Base-by-base conservation (phyloP, 352 stramenopile genomes). In the Globisporangium orthogonon region DNA sequence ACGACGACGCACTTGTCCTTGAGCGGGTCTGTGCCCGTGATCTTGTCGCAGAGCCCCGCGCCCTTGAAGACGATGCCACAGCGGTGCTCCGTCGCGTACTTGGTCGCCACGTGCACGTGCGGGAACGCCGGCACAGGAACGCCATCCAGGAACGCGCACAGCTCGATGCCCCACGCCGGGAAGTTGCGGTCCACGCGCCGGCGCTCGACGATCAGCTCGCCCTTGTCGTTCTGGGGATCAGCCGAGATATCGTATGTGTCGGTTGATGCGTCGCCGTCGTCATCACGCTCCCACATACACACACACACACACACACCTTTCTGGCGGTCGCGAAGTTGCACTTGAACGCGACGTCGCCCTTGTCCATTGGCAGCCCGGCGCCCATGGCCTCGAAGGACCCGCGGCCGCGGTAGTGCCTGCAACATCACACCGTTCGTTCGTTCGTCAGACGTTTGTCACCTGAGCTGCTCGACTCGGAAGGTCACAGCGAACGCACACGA, bases 311-410 rank as follows among this genome's bases (percentile, higher is more conserved):
- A 13, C 45, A 2, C 35, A 78, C 73, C 63, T 82, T 67, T 44
- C 78, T 52, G 35, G 91, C 69, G 10, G 84, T 92, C 5, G 83
- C 86, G 65, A 95, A 95, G 66, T 95, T 95, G 71, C 86, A 94
- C 56, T 95, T 95, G 63, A 94, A 95, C 15, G 86, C 86, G 14
- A 95, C 83, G 54, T 95, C 82, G 23, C 86, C 86, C 63, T 88
- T 89, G 50, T 73, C 73, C 86, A 95, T 95, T 3, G 67, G 66
- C 17, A 95, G 65, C 7, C 86, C 86, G 33, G 86, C 82, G 17
- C 86, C 86, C 86, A 95, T 95, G 18, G 84, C 86, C 62, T 95
- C 86, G 58, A 95, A 95, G 29, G 86, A 91, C 7, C 86, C 86
- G 29, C 86, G 80, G 28, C 86, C 86, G 43, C 86, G 82, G 58